Evolutionary conservation across 306 rosid species (phyloP).

Genomic region (Citrullus mucosospermus): DNA sequence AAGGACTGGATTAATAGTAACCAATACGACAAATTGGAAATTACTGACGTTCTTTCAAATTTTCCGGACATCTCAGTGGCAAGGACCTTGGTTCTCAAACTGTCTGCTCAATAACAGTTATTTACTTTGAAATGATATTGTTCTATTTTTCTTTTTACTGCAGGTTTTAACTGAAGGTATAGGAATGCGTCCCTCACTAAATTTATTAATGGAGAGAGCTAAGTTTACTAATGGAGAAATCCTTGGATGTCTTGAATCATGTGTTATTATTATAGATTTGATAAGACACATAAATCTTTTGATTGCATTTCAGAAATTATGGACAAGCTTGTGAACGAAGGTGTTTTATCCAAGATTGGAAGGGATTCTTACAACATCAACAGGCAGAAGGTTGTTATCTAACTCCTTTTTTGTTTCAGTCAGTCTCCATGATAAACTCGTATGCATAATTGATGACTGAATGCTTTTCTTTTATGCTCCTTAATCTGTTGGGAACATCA

Average conservation of each 20-base stretch:
- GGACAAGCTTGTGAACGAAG: slow-evolving; percentile 61
- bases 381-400: slow-evolving; percentile 44
- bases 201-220: neutral
- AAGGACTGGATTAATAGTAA: slow-evolving; percentile 63
- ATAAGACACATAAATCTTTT: slow-evolving; percentile 1
- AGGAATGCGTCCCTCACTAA: slow-evolving; percentile 6
- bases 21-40: slow-evolving; percentile 50
- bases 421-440: neutral
- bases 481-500: slow-evolving; percentile 1
- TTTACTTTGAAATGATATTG: slow-evolving; percentile 3
- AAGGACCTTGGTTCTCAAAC: slow-evolving; percentile 14
- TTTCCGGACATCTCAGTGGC: slow-evolving; percentile 90
- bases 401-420: neutral
- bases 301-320: slow-evolving; percentile 45
- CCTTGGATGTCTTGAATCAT: neutral
- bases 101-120: neutral
- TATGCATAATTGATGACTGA: neutral
- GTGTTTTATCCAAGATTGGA: slow-evolving; percentile 46
- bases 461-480: neutral
- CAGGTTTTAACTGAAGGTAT: slow-evolving; percentile 85
- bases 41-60: slow-evolving; percentile 64
- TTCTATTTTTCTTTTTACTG: slow-evolving; percentile 16
- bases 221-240: neutral
- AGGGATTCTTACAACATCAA: slow-evolving; percentile 45
- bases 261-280: neutral